These are phyloP conservation scores for Beauveria bassiana DNA, from an alignment of 2,329 filamentous ascomycete species.

Conservation along the genomic window DNA sequence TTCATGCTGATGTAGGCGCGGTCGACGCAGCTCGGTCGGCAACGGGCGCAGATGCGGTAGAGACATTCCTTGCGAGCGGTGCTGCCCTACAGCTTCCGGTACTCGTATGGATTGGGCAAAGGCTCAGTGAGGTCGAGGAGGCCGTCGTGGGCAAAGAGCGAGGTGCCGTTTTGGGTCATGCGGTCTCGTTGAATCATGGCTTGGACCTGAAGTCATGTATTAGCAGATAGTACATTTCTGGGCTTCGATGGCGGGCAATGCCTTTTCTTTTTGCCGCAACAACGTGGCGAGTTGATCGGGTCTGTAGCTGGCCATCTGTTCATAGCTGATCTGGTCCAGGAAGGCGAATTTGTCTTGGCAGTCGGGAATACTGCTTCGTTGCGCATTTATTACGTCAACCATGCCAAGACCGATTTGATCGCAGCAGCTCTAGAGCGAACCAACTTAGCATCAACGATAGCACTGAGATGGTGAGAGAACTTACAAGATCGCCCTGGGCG, in stretches of 20 bases:
- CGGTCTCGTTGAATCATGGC: constrained; percentile 23
- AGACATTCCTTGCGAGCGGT: constrained; percentile 36
- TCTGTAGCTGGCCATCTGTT: constrained; percentile 37
- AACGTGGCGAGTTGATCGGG: constrained; percentile 39
- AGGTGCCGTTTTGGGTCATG: constrained; percentile 18
- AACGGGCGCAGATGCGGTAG: constrained; percentile 42
- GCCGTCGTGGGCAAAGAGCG: constrained; percentile 16
- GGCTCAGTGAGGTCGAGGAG: constrained; percentile 14
- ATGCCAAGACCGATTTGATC: constrained; percentile 28
- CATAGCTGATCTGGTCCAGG: constrained; percentile 34
- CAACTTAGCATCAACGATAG: neutral
- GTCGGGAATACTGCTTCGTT: constrained; percentile 32
- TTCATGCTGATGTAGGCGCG: constrained; percentile 43
- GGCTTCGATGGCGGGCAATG: constrained; percentile 20
- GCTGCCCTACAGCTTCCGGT: constrained; percentile 31
- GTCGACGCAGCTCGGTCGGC: constrained; percentile 35
- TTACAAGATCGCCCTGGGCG: constrained; percentile 17
- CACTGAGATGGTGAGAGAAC: neutral
- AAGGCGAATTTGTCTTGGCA: constrained; percentile 37
- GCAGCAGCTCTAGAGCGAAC: constrained; percentile 16
- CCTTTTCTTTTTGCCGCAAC: constrained; percentile 42
- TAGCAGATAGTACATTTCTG: neutral
- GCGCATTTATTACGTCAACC: constrained; percentile 24
- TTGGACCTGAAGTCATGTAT: constrained; percentile 23
- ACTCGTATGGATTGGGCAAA: constrained; percentile 14